Evolutionary conservation across 108 stramenopile genomes (phyloP), one percentile per base, ranked within the genome.

Genomic region (Nitzschia sp.): DNA sequence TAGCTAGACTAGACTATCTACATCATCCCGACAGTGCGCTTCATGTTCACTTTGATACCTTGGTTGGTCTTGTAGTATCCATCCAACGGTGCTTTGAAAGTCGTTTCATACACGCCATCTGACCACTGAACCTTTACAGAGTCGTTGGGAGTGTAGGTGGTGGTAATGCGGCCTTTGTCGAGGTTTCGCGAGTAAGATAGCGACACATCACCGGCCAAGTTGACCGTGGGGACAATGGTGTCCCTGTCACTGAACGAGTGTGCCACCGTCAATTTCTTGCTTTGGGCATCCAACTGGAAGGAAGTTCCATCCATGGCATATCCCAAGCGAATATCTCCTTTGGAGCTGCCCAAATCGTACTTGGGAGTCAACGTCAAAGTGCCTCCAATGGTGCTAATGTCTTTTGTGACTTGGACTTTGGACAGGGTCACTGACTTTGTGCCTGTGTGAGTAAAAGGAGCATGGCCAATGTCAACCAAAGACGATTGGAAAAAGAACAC

Each of bases 81-180:
- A 45, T 81, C 75, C 54, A 82, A 44, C 3, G 85, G 85, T 8
- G 82, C 78, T 15, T 52, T 48, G 35, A 86, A 19, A 23, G 58
- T 83, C 5, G 85, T 82, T 27, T 71, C 63, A 71, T 79, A 86
- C 9, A 57, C 73, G 27, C 81, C 85, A 59, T 86, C 85, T 13
- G 50, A 28, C 79, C 80, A 86, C 36, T 78, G 55, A 27, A 86
- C 33, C 31, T 68, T 36, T 38, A 86, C 38, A 1, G 70, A 72
- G 45, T 80, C 77, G 33, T 80, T 70, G 28, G 81, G 79, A 30
- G 68, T 83, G 54, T 69, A 69, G 22, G 77, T 75, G 8, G 80
- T 74, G 1, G 80, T 74, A 11, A 86, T 32, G 2, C 25, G 32
- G 8, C 78, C 78, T 22, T 11, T 23, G 4, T 21, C 54, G 15